Evolutionary conservation across 2,329 filamentous ascomycete genomes (phyloP).

Genomic region (Akanthomyces lecanii): DNA sequence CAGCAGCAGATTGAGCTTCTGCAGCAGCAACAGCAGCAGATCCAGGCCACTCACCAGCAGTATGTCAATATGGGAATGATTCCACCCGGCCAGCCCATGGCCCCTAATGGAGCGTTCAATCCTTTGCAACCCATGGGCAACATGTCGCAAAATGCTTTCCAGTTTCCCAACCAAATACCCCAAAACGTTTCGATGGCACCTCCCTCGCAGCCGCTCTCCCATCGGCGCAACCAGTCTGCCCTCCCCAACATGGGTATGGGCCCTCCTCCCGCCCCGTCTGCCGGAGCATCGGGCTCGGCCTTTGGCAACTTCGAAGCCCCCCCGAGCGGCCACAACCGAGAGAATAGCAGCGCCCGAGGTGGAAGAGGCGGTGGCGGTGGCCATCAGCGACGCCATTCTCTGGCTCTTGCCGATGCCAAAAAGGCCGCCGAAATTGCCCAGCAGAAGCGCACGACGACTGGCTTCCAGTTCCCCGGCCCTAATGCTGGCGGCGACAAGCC

Average conservation of each 20-base stretch:
- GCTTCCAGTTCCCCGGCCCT: constrained; percentile 89
- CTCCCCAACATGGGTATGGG: constrained; percentile 89
- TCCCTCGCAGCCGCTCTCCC: constrained; percentile 73
- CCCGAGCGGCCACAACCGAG: constrained; percentile 54
- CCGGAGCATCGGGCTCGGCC: constrained; percentile 72
- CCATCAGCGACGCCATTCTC: constrained; percentile 89
- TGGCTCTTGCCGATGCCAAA: constrained; percentile 92
- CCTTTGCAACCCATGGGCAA: constrained; percentile 77
- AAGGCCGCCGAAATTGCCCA: constrained; percentile 96
- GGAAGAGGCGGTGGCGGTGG: constrained; percentile 56
- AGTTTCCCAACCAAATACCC: constrained; percentile 76
- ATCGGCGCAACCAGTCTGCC: constrained; percentile 97
- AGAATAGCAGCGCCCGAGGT: constrained; percentile 51
- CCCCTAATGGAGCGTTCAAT: constrained; percentile 67
- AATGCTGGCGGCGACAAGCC: constrained; percentile 61
- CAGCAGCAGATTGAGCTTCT: constrained; percentile 97
- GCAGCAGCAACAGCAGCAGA: constrained; percentile 97
- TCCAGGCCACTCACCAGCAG: constrained; percentile 93
- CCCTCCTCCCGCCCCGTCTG: constrained; percentile 84
- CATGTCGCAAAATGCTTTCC: constrained; percentile 77
- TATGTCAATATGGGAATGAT: constrained; percentile 98
- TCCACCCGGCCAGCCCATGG: constrained; percentile 72
- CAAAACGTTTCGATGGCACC: constrained; percentile 71
- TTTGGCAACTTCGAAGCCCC: constrained; percentile 75
- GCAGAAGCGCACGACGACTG: constrained; percentile 90